Evolutionary conservation across 139 green algal species (phyloP).

Genomic region (Spirogloea muscicola): DNA sequence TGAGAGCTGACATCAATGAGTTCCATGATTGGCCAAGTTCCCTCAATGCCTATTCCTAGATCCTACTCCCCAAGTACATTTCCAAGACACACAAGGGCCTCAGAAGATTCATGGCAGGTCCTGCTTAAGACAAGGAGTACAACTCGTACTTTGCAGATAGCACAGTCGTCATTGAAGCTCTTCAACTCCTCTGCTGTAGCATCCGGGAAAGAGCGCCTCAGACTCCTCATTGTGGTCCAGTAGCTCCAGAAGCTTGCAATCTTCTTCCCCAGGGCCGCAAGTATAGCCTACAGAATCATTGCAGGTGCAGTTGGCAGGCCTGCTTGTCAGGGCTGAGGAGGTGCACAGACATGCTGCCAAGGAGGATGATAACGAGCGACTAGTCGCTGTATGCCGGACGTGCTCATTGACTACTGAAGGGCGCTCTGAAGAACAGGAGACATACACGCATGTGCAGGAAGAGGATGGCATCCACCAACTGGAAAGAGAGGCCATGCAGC

Average conservation of each 20-base stretch:
- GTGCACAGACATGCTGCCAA: neutral
- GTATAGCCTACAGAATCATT: no score
- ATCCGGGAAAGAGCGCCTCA: conserved; percentile 37
- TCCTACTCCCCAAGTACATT: no score
- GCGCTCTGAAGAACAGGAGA: neutral
- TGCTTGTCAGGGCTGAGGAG: no score
- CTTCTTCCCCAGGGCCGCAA: conserved; percentile 1
- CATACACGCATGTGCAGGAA: conserved; percentile 52
- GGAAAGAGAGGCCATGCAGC: conserved; percentile 48
- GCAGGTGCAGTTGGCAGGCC: no score
- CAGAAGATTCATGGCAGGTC: no score
- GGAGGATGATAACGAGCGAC: conserved; percentile 1
- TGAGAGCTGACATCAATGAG: neutral
- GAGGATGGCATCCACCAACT: conserved; percentile 46
- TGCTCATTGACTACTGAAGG: no score
- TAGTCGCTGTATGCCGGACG: no score
- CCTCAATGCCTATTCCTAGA: no score
- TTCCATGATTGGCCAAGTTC: neutral
- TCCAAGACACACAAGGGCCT: no score
- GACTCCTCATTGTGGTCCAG: conserved; percentile 22
- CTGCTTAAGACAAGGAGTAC: no score
- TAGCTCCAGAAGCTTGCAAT: conserved; percentile 32
- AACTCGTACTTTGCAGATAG: conserved; percentile 46
- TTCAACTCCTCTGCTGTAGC: conserved; percentile 29
- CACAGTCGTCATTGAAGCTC: conserved; percentile 49